phyloP scores from a whole-genome alignment of 331 rosid species.

The Quercus phellos region DNA sequence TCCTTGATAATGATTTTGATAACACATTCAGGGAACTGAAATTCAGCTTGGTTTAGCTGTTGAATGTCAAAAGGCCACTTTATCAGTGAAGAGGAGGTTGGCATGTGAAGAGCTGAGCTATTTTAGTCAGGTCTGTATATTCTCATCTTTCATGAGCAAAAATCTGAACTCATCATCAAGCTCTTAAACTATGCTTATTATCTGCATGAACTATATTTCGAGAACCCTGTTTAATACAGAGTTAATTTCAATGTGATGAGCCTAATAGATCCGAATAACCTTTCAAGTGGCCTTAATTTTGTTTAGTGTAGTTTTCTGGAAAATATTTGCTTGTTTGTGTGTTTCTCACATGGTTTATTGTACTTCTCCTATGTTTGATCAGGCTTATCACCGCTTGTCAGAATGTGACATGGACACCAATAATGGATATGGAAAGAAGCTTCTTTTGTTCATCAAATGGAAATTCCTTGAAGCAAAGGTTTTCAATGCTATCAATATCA shows the following conservation, averaged over 20 bases:
- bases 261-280: neutral
- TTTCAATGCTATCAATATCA: constrained; percentile 2
- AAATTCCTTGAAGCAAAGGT: constrained; percentile 91
- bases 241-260: neutral
- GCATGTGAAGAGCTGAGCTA: constrained; percentile 88
- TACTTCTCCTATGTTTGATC: constrained; percentile 25
- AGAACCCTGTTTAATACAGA: neutral
- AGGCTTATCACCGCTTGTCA: constrained; percentile 76
- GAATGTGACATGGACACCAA: constrained; percentile 44
- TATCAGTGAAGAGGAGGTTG: constrained; percentile 84
- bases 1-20: constrained; percentile 16
- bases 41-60: constrained; percentile 96
- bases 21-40: constrained; percentile 69
- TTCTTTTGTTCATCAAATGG: constrained; percentile 78
- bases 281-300: neutral
- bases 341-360: neutral
- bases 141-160: neutral
- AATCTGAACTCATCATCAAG: neutral
- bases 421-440: constrained; percentile 64
- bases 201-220: neutral
- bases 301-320: neutral
- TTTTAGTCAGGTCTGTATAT: constrained; percentile 65
- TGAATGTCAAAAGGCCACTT: constrained; percentile 75
- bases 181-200: neutral
- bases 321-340: neutral